Base-by-base conservation (phyloP, 345 rosid genomes). In the Laguncularia racemosa region DNA sequence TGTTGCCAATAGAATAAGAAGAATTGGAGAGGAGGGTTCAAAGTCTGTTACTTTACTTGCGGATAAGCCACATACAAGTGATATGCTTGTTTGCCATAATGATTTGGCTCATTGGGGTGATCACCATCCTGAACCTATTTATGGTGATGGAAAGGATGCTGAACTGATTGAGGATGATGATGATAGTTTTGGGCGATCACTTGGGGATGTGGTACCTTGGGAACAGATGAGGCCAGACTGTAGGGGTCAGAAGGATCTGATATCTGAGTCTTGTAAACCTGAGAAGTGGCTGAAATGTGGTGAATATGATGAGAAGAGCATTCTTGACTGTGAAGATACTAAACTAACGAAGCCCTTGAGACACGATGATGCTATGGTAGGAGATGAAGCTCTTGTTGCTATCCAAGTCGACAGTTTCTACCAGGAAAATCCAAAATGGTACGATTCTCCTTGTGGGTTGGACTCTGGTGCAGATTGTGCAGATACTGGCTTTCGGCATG, bases 361-460 rank as follows among this genome's bases (percentile, higher is more conserved):
- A 66, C 89, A 85, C 63, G 91, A 82, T 53, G 95, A 82, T 67
- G 77, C 77, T 73, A 82, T 85, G 70, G 97, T 78, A 62, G 73
- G 87, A 63, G 97, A 89, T 80, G 91, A 89, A 76, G 75, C 95
- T 76, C 89, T 89, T 56, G 92, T 74, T 52, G 91, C 85, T 73
- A 77, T 93, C 73, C 99, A 88, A 66, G 99, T 89, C 16, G 96
- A 93, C 69, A 84, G 97, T 82, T 93, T 93, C 78, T 93, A 89
- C 71, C 99, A 83, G 58, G 99, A 93, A 44, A 87, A 84, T 74
- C 62, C 89, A 20, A 93, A 93, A 58, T 93, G 97, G 97, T 89
- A 82, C 62, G 99, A 93, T 71, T 87, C 95, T 75, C 99, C 99
- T 68, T 87, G 97, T 65, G 96, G 82, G 50, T 73, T 92, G 74